Evolutionary conservation across 2,329 filamentous ascomycete genomes (phyloP).

Genomic region (Cordyceps javanica): DNA sequence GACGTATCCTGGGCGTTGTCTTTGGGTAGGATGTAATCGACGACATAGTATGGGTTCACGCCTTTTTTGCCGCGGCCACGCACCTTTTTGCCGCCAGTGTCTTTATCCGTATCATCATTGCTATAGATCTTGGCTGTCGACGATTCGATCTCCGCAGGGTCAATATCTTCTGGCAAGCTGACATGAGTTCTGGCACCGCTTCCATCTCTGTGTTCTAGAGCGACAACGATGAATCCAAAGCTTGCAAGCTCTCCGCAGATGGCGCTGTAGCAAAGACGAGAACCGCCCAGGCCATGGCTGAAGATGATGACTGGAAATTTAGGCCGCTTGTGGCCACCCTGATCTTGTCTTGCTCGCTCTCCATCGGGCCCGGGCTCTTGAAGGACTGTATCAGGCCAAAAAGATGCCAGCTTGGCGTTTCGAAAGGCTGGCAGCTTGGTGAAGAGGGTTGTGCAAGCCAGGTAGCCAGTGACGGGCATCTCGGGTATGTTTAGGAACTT

Average conservation of each 20-base stretch:
- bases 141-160: slow-evolving; percentile 25
- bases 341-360: background rate
- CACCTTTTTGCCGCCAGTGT: slow-evolving; percentile 28
- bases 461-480: slow-evolving; percentile 43
- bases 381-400: background rate
- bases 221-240: slow-evolving; percentile 59
- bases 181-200: slow-evolving; percentile 56
- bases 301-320: slow-evolving; percentile 59
- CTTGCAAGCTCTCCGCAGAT: slow-evolving; percentile 61
- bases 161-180: slow-evolving; percentile 43
- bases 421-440: slow-evolving; percentile 60
- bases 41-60: slow-evolving; percentile 35
- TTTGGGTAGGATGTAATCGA: slow-evolving; percentile 60
- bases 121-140: slow-evolving; percentile 22
- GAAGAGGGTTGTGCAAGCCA: slow-evolving; percentile 53
- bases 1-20: slow-evolving; percentile 43
- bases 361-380: background rate
- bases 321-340: slow-evolving; percentile 26
- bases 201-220: slow-evolving; percentile 60
- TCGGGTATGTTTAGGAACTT: slow-evolving; percentile 50
- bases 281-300: slow-evolving; percentile 60
- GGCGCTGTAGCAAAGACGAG: slow-evolving; percentile 54
- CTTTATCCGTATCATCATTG: slow-evolving; percentile 17
- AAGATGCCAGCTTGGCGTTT: slow-evolving; percentile 49
- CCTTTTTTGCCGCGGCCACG: slow-evolving; percentile 24